A percentile compares a stretch with the other conserved stretches of the same genome.
Evolutionary conservation across 1,284 basidiomycete species (phyloP).

Genomic region (Cryptococcus sp.): DNA sequence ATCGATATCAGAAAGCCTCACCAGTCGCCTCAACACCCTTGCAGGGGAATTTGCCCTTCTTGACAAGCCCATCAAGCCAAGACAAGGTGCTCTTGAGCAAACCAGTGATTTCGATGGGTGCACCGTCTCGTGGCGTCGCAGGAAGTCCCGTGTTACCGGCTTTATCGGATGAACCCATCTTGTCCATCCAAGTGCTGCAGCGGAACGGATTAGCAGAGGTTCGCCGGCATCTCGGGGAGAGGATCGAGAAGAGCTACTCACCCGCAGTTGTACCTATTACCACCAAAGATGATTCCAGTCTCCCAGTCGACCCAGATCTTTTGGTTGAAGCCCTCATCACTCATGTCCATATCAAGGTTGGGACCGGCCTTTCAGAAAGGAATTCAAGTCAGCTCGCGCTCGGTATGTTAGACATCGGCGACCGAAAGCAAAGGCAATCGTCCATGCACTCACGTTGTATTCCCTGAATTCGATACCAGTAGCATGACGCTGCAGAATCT

Average conservation of each 20-base stretch:
- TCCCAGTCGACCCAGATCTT: conserved; percentile 91
- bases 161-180: conserved; percentile 88
- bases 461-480: conserved; percentile 92
- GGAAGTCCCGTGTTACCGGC: conserved; percentile 93
- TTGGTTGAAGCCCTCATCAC: conserved; percentile 88
- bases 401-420: background rate
- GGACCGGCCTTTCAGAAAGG: conserved; percentile 66
- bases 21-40: conserved; percentile 79
- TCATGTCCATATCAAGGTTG: conserved; percentile 93
- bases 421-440: background rate
- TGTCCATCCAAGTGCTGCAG: conserved; percentile 93
- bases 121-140: conserved; percentile 92
- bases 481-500: conserved; percentile 92
- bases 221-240: background rate
- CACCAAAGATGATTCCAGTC: conserved; percentile 87
- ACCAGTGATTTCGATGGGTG: conserved; percentile 93
- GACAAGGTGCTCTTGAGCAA: conserved; percentile 87
- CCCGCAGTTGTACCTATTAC: conserved; percentile 65
- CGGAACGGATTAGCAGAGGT: background rate
- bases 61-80: conserved; percentile 75
- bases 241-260: conserved; percentile 9
- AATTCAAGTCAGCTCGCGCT: conserved; percentile 13
- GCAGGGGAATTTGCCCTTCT: conserved; percentile 76
- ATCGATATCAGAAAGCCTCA: conserved; percentile 56
- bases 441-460: conserved; percentile 62